Percentiles rank a stretch among this genome's conserved stretches.
Evolutionary conservation across 1,139 yeast genomes (phyloP).

Genomic region (Maudiozyma humilis): DNA sequence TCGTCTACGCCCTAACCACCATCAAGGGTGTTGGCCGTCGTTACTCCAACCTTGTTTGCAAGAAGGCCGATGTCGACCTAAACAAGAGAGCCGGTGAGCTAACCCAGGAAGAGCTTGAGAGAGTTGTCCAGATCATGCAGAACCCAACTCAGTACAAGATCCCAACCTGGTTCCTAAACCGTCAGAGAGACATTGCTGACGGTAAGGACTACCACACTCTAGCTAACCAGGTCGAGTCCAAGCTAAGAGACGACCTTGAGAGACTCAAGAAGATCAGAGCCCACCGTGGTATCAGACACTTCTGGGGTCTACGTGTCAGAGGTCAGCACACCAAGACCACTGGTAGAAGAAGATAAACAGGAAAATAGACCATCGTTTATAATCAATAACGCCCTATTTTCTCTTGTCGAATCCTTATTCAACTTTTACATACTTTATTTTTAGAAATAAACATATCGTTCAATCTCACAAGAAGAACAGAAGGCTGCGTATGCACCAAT

Average conservation of each 20-base stretch:
- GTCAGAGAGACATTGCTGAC: slow-evolving; percentile 97
- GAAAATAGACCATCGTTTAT: neutral
- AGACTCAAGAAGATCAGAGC: slow-evolving; percentile 99
- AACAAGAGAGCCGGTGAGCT: slow-evolving; percentile 99
- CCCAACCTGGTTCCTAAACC: slow-evolving; percentile 99
- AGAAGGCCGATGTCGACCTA: slow-evolving; percentile 99
- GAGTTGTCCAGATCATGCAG: slow-evolving; percentile 99
- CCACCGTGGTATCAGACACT: slow-evolving; percentile 99
- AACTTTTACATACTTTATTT: slow-evolving; percentile 6
- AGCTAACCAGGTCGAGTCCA: slow-evolving; percentile 98
- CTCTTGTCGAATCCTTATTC: neutral
- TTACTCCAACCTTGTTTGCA: slow-evolving; percentile 99
- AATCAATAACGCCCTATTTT: neutral
- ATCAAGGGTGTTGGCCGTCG: slow-evolving; percentile 99
- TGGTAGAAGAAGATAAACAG: slow-evolving; percentile 61
- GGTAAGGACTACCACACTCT: slow-evolving; percentile 99
- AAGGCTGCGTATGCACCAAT: too few relatives aligned
- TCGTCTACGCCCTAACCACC: slow-evolving; percentile 99
- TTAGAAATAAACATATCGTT: slow-evolving; percentile 3
- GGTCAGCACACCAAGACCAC: slow-evolving; percentile 99
- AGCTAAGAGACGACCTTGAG: slow-evolving; percentile 99
- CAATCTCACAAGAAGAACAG: neutral
- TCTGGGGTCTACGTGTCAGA: slow-evolving; percentile 96
- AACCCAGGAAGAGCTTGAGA: slow-evolving; percentile 99
- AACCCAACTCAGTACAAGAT: slow-evolving; percentile 98